Base-by-base conservation (phyloP, 768 basidiomycete species). In the Obba rivulosa region DNA sequence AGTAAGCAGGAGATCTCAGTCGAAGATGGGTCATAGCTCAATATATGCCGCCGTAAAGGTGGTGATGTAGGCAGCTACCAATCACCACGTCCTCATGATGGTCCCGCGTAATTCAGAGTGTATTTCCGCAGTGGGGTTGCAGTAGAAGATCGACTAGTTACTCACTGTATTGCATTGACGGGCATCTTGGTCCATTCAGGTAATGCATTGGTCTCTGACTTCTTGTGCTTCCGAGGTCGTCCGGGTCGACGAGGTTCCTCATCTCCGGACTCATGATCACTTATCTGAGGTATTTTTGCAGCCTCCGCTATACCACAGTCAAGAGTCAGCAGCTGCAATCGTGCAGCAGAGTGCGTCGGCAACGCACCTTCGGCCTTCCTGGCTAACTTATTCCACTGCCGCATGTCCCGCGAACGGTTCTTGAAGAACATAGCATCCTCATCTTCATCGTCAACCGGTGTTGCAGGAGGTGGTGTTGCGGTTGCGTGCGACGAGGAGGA, bases 401-500 rank as follows among this genome's bases (percentile, higher is more conserved):
- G 67, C 3, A 69, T 60, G 4, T 78, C 77, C 43, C 85, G 71
- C 50, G 75, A 75, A 38, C 67, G 70, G 61, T 88, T 91, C 43
- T 77, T 77, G 57, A 88, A 76, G 56, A 89, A 90, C 63, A 79
- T 69, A 14, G 77, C 79, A 62, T 90, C 86, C 43, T 78, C 79
- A 49, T 87, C 83, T 10, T 76, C 62, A 18, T 69, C 64, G 41
- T 67, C 63, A 17, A 63, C 53, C 35, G 46, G 51, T 28, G 45
- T 44, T 44, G 54, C 28, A 20, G 55, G 43, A 4, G 37, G 21
- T 18, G 56, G 48, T 8, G 51, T 36, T 11, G 41, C 38, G n/a
- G 35, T 50, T 8, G 45, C 46, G 25, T 56, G 43, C 13, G 44
- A 41, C 3, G 55, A 41, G 8, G 49, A 50, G 13, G 50, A 49